phyloP scores from a whole-genome alignment of 495 filamentous ascomycete species.

The Lineolata rhizophorae region DNA sequence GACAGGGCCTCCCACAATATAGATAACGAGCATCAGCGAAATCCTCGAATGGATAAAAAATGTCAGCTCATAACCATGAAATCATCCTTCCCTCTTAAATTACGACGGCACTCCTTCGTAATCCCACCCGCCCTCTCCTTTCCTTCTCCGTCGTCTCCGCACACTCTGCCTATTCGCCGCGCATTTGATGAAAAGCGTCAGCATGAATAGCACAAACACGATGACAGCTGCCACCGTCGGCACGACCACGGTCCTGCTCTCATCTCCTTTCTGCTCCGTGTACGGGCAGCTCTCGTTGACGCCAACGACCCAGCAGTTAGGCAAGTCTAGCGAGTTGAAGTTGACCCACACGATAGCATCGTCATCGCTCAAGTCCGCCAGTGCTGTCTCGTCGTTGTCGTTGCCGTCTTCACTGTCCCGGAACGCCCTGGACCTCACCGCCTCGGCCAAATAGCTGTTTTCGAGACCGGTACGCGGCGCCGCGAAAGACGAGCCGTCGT shows the following conservation, averaged over 20 bases:
- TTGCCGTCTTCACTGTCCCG: slow-evolving; percentile 10
- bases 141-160: slow-evolving; percentile 26
- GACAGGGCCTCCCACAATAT: too few species aligned
- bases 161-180: slow-evolving; percentile 33
- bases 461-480: slow-evolving; percentile 38
- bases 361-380: not conserved
- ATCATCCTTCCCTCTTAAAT: not conserved
- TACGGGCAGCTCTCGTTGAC: slow-evolving; percentile 34
- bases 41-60: too few species aligned
- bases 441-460: slow-evolving; percentile 29
- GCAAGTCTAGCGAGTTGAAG: slow-evolving; percentile 32
- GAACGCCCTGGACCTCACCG: slow-evolving; percentile 8
- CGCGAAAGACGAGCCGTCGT: slow-evolving; percentile 15
- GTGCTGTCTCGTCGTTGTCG: slow-evolving; percentile 11
- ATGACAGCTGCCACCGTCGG: slow-evolving; percentile 36
- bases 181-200: slow-evolving; percentile 43
- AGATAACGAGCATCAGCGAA: too few species aligned
- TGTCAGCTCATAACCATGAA: too few species aligned
- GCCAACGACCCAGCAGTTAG: slow-evolving; percentile 35
- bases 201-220: slow-evolving; percentile 30
- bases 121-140: slow-evolving; percentile 30
- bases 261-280: slow-evolving; percentile 15
- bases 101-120: slow-evolving; percentile 38
- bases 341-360: slow-evolving; percentile 26
- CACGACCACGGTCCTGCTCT: slow-evolving; percentile 29